phyloP scores from a whole-genome alignment of 208 protist species.

The Trypanosoma cruzi region DNA sequence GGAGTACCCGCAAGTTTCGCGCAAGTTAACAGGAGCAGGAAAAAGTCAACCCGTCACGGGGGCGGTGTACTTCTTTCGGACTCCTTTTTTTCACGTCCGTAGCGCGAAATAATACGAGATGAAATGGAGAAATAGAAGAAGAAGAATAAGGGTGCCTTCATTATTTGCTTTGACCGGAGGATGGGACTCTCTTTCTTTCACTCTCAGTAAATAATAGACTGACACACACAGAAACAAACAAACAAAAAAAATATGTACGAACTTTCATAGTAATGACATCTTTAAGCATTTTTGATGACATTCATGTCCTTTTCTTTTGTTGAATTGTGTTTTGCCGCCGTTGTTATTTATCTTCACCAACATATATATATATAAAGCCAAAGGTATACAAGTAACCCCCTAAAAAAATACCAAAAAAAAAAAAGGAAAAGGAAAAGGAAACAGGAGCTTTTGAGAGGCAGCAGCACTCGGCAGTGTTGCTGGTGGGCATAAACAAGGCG shows the following conservation, averaged over 20 bases:
- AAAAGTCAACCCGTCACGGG: neutral
- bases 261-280: too few relatives aligned
- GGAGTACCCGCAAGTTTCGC: constrained; percentile 33
- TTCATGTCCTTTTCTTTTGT: too few relatives aligned
- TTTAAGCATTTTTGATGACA: too few relatives aligned
- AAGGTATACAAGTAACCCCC: too few relatives aligned
- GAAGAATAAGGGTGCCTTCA: neutral
- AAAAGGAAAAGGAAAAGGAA: constrained; percentile 1
- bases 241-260: constrained; percentile 5
- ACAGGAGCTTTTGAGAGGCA: neutral
- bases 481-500: neutral
- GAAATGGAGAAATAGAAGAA: constrained; percentile 5
- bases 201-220: too few relatives aligned
- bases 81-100: constrained; percentile 25
- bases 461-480: neutral
- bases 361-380: too few relatives aligned
- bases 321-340: too few relatives aligned
- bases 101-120: neutral
- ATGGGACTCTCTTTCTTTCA: neutral
- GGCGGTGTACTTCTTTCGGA: constrained; percentile 20
- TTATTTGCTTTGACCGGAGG: neutral
- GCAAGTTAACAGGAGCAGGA: neutral
- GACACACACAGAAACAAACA: constrained; percentile 8
- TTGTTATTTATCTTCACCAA: too few relatives aligned
- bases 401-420: too few relatives aligned